Conservation (phyloP, 2,329 filamentous ascomycete genomes). For the Penicillium concentricum region DNA sequence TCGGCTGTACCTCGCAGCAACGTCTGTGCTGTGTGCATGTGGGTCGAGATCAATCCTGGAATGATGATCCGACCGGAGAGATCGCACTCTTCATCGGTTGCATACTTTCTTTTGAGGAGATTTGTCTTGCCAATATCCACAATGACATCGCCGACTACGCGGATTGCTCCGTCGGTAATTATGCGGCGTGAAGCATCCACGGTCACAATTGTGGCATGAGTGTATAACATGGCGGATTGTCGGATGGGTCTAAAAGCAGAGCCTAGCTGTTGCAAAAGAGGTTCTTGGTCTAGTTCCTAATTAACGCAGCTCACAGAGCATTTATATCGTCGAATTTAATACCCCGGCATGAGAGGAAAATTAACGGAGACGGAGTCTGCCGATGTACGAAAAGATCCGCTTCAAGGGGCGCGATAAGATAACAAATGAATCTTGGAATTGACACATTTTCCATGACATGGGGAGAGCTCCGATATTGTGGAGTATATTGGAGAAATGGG, state of each 20-base stretch:
- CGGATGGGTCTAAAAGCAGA: neutral
- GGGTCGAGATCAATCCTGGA: constrained; percentile 52
- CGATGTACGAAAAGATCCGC: neutral
- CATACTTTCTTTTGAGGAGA: constrained; percentile 31
- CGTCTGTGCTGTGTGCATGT: constrained; percentile 51
- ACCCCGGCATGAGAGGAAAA: neutral
- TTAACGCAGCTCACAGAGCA: too few relatives aligned
- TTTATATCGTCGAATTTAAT: neutral
- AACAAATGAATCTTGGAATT: neutral
- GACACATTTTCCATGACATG: neutral
- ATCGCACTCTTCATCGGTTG: constrained; percentile 32
- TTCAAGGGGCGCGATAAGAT: neutral
- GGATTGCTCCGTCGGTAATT: constrained; percentile 49
- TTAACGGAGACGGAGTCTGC: neutral
- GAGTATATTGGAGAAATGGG: neutral
- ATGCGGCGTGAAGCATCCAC: constrained; percentile 48
- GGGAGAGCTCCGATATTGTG: neutral
- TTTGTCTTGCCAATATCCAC: constrained; percentile 45
- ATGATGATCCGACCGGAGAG: constrained; percentile 48
- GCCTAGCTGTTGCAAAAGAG: neutral
- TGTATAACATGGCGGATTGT: constrained; percentile 43
- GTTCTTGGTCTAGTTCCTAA: too few relatives aligned
- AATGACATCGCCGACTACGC: constrained; percentile 44
- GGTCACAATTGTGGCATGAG: constrained; percentile 54
- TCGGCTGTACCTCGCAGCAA: constrained; percentile 52